These are phyloP conservation scores for Hemileia vastatrix DNA, from an alignment of 1,284 basidiomycete genomes.

Conservation along the genomic window DNA sequence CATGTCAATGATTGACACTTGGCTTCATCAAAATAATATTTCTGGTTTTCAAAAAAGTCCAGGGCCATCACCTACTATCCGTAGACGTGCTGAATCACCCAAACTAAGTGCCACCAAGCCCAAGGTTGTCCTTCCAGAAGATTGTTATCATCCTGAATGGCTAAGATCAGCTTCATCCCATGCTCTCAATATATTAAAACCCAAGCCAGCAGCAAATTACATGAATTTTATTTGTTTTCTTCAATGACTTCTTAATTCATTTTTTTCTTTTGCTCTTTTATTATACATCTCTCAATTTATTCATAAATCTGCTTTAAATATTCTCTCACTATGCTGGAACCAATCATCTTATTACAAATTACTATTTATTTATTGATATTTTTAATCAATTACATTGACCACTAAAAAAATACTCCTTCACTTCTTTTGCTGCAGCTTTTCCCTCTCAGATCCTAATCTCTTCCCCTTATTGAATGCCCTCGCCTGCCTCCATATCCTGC, in stretches of 20 bases:
- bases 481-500: no score
- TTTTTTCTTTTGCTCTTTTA: neutral
- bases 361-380: no score
- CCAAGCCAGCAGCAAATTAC: neutral
- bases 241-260: neutral
- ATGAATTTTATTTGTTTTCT: neutral
- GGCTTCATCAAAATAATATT: neutral
- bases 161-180: no score
- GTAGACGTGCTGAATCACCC: neutral
- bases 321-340: no score
- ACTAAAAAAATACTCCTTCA: no score
- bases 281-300: neutral
- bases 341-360: no score
- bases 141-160: constrained; percentile 1
- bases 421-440: no score
- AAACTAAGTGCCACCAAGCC: neutral
- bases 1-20: neutral
- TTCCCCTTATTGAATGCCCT: no score
- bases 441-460: no score
- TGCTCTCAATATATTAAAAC: no score
- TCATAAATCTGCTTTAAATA: no score
- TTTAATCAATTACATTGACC: no score
- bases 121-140: neutral
- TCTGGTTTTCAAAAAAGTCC: neutral
- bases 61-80: neutral